Evolutionary conservation across 164 flowering plant genomes (phyloP).

Genomic region (Macadamia integrifolia): DNA sequence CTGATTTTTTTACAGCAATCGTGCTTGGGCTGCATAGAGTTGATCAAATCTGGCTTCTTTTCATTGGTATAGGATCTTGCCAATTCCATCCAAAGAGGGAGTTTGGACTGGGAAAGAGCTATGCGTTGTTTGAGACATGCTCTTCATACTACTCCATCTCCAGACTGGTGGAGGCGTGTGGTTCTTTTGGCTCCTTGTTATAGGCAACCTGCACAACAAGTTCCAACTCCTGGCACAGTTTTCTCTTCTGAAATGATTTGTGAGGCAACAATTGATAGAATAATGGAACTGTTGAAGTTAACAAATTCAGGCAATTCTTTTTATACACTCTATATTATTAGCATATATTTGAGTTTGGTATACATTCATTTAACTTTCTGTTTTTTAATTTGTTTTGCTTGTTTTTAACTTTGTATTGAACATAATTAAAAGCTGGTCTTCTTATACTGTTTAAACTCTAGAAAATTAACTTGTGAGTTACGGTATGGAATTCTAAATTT

Average conservation of each 20-base stretch:
- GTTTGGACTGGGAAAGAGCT: slow-evolving; percentile 98
- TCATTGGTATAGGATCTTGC: slow-evolving; percentile 69
- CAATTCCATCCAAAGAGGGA: slow-evolving; percentile 68
- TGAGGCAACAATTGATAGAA: slow-evolving; percentile 89
- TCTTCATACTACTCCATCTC: slow-evolving; percentile 87
- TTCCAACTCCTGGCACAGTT: slow-evolving; percentile 78
- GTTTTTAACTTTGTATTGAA: too few relatives aligned
- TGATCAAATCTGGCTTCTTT: slow-evolving; percentile 2
- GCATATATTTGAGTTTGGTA: neutral
- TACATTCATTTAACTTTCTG: neutral
- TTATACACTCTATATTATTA: neutral
- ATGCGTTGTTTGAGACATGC: slow-evolving; percentile 96
- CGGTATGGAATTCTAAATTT: too few relatives aligned
- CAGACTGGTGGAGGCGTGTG: slow-evolving; percentile 99
- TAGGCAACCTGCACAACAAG: slow-evolving; percentile 45
- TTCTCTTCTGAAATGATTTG: slow-evolving; percentile 91
- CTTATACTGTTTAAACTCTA: too few relatives aligned
- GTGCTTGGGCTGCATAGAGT: neutral
- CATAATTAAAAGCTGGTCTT: too few relatives aligned
- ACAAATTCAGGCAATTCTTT: slow-evolving; percentile 71
- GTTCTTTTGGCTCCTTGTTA: slow-evolving; percentile 84
- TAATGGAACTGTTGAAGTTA: slow-evolving; percentile 66
- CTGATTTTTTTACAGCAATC: too few relatives aligned
- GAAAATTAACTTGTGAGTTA: too few relatives aligned
- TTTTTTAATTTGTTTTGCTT: neutral